Percentiles rank a stretch among this genome's conserved stretches.
phyloP scores from a whole-genome alignment of 2,329 filamentous ascomycete species.

The Arthrobotrys entomopaga region DNA sequence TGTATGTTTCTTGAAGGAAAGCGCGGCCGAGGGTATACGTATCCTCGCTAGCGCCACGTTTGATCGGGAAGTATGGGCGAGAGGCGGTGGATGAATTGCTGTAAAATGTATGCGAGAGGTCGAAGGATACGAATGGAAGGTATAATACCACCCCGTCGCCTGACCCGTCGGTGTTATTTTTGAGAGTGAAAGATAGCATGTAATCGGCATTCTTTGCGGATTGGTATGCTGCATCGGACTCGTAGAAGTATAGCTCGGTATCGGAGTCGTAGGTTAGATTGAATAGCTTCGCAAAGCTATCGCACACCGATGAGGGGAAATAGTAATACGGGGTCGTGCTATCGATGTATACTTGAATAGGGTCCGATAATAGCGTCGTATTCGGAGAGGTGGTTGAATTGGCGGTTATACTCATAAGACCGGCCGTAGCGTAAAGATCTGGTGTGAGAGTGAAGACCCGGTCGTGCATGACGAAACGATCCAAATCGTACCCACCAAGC shows the following conservation, averaged over 20 bases:
- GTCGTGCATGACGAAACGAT: conserved; percentile 59
- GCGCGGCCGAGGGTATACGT: conserved; percentile 62
- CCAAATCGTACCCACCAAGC: conserved; percentile 60
- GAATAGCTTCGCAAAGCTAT: conserved; percentile 61
- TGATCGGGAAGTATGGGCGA: conserved; percentile 62
- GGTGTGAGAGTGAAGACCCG: conserved; percentile 59
- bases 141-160: conserved; percentile 60
- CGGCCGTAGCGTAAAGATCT: conserved; percentile 60
- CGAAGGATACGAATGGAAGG: conserved; percentile 63
- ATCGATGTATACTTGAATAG: conserved; percentile 61
- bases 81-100: conserved; percentile 58
- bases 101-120: conserved; percentile 61
- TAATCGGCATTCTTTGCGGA: conserved; percentile 59
- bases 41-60: conserved; percentile 60
- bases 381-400: conserved; percentile 58
- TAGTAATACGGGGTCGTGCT: conserved; percentile 63
- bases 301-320: conserved; percentile 61
- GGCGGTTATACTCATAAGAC: conserved; percentile 59
- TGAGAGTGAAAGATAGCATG: conserved; percentile 61
- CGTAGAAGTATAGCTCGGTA: conserved; percentile 61
- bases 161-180: conserved; percentile 59
- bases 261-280: conserved; percentile 61
- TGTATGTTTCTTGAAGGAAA: conserved; percentile 63
- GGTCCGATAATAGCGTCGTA: conserved; percentile 56
- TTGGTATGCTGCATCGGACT: conserved; percentile 57